Evolutionary conservation across 257 asterid species (phyloP), one percentile per base, ranked within the genome.

Genomic region (Lantana camara): DNA sequence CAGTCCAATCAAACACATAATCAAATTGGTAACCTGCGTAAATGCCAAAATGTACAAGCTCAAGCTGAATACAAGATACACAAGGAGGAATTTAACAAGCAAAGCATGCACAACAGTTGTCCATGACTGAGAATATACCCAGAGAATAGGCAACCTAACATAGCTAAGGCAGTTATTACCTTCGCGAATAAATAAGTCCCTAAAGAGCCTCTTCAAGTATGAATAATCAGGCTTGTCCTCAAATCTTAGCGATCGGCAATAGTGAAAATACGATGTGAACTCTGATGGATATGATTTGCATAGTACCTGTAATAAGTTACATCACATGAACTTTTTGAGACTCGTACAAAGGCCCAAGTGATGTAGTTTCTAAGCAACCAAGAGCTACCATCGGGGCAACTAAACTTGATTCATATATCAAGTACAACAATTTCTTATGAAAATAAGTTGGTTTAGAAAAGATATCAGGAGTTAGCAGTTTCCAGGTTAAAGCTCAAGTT

Each of bases 211-310:
- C 81, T 91, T 91, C 84, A 88, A 75, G 80, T 91, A 88, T 45
- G 96, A 86, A 73, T 88, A 91, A 74, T 91, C 91, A 16, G 98
- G 96, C 76, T 91, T 91, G 83, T 88, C 96, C 75, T 91, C 98
- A 71, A 91, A 89, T 50, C 96, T 84, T 64, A 91, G 79, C 0
- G 98, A 86, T 20, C 95, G 96, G 49, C 96, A 89, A 72, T 88
- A 91, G 75, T 91, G 95, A 77, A 91, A 91, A 73, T 86, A 91
- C 6, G 98, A 88, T 77, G 78, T 81, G 78, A 91, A 91, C 75
- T 91, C 98, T 15, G 95, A 80, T 8, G 98, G 95, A 73, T 81
- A 72, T 22, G 95, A 86, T 75, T 91, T 91, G 78, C 98, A 91
- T 24, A 91, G 79, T 48, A 79, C 86, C 98, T 91, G 86, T 59